These are phyloP conservation scores for Paxillus involutus DNA, from an alignment of 768 basidiomycete genomes.

Conservation along the genomic window DNA sequence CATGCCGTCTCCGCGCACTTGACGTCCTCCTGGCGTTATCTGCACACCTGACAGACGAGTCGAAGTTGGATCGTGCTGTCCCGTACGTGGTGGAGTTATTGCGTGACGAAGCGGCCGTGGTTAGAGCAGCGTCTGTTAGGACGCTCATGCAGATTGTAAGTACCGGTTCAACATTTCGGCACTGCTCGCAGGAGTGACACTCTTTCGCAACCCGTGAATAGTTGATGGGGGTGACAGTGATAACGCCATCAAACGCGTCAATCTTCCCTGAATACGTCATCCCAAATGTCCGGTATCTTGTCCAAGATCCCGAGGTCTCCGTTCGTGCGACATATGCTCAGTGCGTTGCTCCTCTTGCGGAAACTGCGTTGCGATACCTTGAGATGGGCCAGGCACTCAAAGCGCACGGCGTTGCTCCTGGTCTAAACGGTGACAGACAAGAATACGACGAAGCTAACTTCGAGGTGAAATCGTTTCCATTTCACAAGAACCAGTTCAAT, in stretches of 20 bases:
- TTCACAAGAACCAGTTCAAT: not conserved
- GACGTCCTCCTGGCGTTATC: slow-evolving; percentile 85
- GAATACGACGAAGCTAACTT: slow-evolving; percentile 80
- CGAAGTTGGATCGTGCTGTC: slow-evolving; percentile 89
- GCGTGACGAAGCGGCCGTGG: slow-evolving; percentile 80
- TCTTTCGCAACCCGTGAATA: slow-evolving; percentile 30
- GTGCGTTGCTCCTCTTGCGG: slow-evolving; percentile 81
- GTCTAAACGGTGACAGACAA: slow-evolving; percentile 45
- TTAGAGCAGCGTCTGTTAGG: slow-evolving; percentile 77
- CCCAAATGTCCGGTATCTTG: slow-evolving; percentile 82
- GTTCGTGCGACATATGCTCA: slow-evolving; percentile 82
- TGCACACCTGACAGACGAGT: slow-evolving; percentile 87
- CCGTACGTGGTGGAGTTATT: slow-evolving; percentile 90
- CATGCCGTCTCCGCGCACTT: slow-evolving; percentile 81
- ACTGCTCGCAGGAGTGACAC: slow-evolving; percentile 16
- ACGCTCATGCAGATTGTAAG: slow-evolving; percentile 83
- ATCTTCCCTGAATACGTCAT: slow-evolving; percentile 96
- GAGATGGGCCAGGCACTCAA: slow-evolving; percentile 93
- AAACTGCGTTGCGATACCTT: slow-evolving; percentile 82
- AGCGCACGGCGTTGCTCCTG: slow-evolving; percentile 66
- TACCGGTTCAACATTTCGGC: slow-evolving; percentile 8
- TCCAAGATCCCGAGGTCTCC: slow-evolving; percentile 82
- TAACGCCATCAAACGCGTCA: slow-evolving; percentile 59
- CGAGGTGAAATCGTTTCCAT: slow-evolving; percentile 51
- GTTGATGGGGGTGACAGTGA: slow-evolving; percentile 67